Conservation (phyloP, 352 stramenopile genomes). For the Pythium rhizo-oryzae region DNA sequence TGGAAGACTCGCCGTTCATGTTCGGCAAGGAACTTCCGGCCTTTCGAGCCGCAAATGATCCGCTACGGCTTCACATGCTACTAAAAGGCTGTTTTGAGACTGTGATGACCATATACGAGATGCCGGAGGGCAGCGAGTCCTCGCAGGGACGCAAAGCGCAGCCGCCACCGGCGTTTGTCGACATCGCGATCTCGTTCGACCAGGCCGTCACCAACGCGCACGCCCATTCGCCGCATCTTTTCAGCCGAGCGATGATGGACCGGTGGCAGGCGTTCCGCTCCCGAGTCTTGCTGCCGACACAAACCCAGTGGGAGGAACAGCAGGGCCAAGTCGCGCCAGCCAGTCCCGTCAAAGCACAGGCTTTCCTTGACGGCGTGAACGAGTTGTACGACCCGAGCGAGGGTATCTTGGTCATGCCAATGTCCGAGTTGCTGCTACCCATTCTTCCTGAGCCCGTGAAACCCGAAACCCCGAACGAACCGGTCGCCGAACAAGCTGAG, state of each 20-base stretch:
- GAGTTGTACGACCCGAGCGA: slow-evolving; percentile 28
- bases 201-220: slow-evolving; percentile 65
- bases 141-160: neutral
- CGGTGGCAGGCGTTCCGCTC: slow-evolving; percentile 58
- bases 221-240: slow-evolving; percentile 57
- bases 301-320: slow-evolving; percentile 63
- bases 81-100: slow-evolving; percentile 46
- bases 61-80: slow-evolving; percentile 58
- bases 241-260: slow-evolving; percentile 35
- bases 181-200: slow-evolving; percentile 78
- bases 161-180: slow-evolving; percentile 56
- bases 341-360: slow-evolving; percentile 9
- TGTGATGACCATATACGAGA: slow-evolving; percentile 44
- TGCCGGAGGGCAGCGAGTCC: neutral
- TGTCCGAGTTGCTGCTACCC: neutral
- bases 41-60: slow-evolving; percentile 53
- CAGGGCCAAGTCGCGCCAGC: slow-evolving; percentile 13
- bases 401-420: slow-evolving; percentile 2
- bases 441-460: neutral
- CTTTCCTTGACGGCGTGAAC: slow-evolving; percentile 15
- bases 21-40: slow-evolving; percentile 78
- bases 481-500: neutral
- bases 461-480: neutral
- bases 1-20: slow-evolving; percentile 81
- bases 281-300: slow-evolving; percentile 53